Evolutionary conservation across 2,329 filamentous ascomycete genomes (phyloP), one percentile per base, ranked within the genome.

Genomic region (Biscogniauxia sp.): DNA sequence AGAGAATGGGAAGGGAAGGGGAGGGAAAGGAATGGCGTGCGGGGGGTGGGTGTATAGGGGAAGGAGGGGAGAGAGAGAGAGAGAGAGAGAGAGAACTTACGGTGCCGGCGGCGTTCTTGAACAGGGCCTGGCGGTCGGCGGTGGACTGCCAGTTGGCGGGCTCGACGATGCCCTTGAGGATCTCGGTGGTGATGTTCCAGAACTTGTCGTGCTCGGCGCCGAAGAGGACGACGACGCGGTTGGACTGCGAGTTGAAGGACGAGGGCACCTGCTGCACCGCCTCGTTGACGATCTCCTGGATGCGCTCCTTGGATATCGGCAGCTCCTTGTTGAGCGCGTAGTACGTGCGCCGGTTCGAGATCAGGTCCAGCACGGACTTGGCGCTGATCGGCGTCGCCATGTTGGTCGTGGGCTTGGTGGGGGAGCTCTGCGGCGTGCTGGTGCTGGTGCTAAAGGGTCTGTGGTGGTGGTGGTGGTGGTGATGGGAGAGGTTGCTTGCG

Each of bases 231-330:
- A 96, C 84, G 61, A 90, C 79, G 61, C 93, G 88, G 67, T 91
- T 89, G 68, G 87, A 87, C 81, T 97, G 93, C 51, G 87, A 90
- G 86, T 97, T 97, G 88, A 97, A 97, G 66, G 88, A 87, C 56
- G 86, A 89, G 51, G 93, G 93, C 1, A 89, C 82, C 75, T 92
- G 82, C 61, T 86, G 80, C 67, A 95, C 80, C 58, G 86, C 81
- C 67, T 85, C 75, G 74, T 82, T 78, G 74, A 88, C 83, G 72
- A 93, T 85, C 69, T 90, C 84, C 70, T 84, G 78, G 76, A 93
- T 80, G 70, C 84, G 81, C 58, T 78, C 75, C 67, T 82, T 80
- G 69, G 81, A 74, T 74, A 89, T 79, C 72, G 86, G 72, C 25
- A 88, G 81, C 63, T 84, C 77, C 78, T 89, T 88, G 80, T 80